Conservation (phyloP, 108 stramenopile genomes). For the Conticribra weissflogii region DNA sequence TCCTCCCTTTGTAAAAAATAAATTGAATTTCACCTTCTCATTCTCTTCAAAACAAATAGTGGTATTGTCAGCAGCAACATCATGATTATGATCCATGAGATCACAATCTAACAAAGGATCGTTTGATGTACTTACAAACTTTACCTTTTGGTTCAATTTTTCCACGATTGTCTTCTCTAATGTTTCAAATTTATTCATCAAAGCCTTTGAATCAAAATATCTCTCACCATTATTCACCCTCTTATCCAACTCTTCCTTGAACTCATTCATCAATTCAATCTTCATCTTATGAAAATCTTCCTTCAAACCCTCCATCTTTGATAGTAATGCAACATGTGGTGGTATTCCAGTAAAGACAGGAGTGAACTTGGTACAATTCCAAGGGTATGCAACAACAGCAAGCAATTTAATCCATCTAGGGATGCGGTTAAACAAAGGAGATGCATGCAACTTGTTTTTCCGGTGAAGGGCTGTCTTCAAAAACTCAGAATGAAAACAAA, state of each 20-base stretch:
- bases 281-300: background rate
- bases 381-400: constrained; percentile 10
- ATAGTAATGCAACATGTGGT: constrained; percentile 18
- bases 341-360: constrained; percentile 24
- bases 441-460: background rate
- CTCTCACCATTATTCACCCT: background rate
- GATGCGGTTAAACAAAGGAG: constrained; percentile 13
- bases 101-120: too few species aligned
- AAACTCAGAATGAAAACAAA: constrained; percentile 8
- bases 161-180: too few species aligned
- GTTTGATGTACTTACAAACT: too few species aligned
- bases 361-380: constrained; percentile 11
- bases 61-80: too few species aligned
- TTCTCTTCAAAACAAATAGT: too few species aligned
- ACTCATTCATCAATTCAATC: background rate
- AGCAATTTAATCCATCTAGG: background rate
- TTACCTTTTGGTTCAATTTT: too few species aligned
- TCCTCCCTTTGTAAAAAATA: too few species aligned
- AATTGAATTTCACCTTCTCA: too few species aligned
- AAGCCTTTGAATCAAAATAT: constrained; percentile 3
- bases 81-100: too few species aligned
- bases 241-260: constrained; percentile 10
- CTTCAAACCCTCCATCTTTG: constrained; percentile 14
- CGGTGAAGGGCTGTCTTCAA: background rate
- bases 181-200: too few species aligned